Percentiles rank a stretch among this genome's conserved stretches.
Evolutionary conservation across 1,284 basidiomycete genomes (phyloP).

Genomic region (Cryptococcus jaspeensis): DNA sequence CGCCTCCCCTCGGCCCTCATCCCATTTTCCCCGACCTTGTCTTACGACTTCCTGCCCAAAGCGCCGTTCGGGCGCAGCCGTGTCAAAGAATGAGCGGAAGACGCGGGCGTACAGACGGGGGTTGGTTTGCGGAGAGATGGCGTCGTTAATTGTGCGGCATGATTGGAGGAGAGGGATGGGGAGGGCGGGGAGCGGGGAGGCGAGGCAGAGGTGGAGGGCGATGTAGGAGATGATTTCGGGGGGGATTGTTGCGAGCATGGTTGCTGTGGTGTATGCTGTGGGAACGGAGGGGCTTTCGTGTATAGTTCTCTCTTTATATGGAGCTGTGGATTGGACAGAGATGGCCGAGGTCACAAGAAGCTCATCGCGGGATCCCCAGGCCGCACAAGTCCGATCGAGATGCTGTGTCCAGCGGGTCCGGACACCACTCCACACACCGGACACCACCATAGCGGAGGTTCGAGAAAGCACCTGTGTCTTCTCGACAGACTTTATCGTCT

Average conservation of each 20-base stretch:
- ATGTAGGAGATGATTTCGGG: slow-evolving; percentile 63
- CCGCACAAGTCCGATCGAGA: too few species aligned
- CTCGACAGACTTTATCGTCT: too few species aligned
- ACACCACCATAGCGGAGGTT: too few species aligned
- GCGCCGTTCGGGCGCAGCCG: slow-evolving; percentile 59
- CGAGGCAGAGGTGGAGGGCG: slow-evolving; percentile 54
- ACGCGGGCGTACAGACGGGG: slow-evolving; percentile 62
- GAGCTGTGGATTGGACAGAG: too few species aligned
- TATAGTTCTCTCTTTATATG: too few species aligned
- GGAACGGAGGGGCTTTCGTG: too few species aligned
- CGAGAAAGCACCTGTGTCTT: too few species aligned
- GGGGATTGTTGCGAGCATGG: slow-evolving; percentile 56
- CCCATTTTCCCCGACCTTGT: neutral
- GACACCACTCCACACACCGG: too few species aligned
- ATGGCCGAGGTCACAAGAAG: too few species aligned
- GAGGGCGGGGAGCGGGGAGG: slow-evolving; percentile 24
- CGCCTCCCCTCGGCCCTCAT: neutral
- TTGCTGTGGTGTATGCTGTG: neutral
- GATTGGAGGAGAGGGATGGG: slow-evolving; percentile 57
- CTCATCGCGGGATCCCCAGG: too few species aligned
- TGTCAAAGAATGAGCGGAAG: slow-evolving; percentile 64
- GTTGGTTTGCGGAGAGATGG: slow-evolving; percentile 55
- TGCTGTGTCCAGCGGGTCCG: too few species aligned
- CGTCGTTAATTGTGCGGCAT: slow-evolving; percentile 53
- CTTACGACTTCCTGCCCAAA: slow-evolving; percentile 33